Evolutionary conservation across 2,329 filamentous ascomycete species (phyloP).

Genomic region (Pseudogymnoascus sp.): DNA sequence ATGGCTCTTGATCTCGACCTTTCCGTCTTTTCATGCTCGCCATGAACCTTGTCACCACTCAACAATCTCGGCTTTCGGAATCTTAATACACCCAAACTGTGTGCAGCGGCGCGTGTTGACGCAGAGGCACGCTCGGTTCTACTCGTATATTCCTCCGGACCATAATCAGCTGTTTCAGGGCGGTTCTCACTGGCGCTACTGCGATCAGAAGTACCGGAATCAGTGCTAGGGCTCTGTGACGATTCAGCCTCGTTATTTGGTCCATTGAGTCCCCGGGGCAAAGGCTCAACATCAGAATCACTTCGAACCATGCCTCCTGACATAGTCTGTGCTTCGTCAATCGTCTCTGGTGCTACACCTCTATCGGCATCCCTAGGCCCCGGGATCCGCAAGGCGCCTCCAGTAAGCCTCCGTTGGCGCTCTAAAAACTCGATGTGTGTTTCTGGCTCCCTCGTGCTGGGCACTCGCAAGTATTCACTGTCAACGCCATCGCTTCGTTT

Average conservation of each 20-base stretch:
- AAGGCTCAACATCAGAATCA: constrained; percentile 7
- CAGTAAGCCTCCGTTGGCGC: constrained; percentile 68
- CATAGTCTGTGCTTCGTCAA: constrained; percentile 32
- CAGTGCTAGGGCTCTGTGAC: constrained; percentile 1
- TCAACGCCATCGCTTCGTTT: constrained; percentile 51
- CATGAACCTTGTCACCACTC: constrained; percentile 28
- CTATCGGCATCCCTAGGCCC: constrained; percentile 85
- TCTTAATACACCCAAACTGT: constrained; percentile 30
- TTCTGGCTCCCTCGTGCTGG: constrained; percentile 52
- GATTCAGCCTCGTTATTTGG: background rate
- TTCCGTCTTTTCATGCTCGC: constrained; percentile 28
- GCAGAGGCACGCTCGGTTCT: constrained; percentile 27
- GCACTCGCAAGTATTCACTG: constrained; percentile 45
- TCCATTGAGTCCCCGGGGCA: background rate
- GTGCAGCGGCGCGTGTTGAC: constrained; percentile 20
- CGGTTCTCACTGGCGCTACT: background rate
- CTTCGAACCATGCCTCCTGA: background rate
- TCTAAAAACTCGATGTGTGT: constrained; percentile 86
- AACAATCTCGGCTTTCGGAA: constrained; percentile 38
- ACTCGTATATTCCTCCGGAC: constrained; percentile 17
- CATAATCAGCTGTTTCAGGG: background rate
- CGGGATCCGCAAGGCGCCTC: constrained; percentile 77
- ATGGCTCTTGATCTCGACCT: constrained; percentile 22
- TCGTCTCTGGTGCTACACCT: constrained; percentile 62
- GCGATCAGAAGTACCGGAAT: background rate